A percentile compares a stretch with the other conserved stretches of the same genome.
phyloP scores from a whole-genome alignment of 2,329 filamentous ascomycete genomes.

The Alternaria triticimaculans region DNA sequence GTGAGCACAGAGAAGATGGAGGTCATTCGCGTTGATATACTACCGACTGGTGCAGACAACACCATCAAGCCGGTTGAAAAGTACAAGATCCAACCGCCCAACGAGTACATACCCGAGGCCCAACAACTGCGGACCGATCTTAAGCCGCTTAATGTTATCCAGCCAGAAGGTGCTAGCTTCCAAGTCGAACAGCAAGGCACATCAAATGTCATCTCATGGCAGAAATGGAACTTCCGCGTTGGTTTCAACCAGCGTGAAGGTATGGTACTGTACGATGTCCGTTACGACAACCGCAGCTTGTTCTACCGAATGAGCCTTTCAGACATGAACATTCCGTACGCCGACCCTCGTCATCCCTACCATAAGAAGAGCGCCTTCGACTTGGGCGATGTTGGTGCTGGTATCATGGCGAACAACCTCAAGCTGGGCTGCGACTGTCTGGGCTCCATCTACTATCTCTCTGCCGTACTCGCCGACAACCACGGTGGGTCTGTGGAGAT shows the following conservation, averaged over 20 bases:
- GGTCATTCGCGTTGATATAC: slow-evolving; percentile 71
- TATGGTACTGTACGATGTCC: slow-evolving; percentile 71
- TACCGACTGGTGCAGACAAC: slow-evolving; percentile 71
- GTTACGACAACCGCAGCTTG: slow-evolving; percentile 67
- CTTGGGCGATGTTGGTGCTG: slow-evolving; percentile 70
- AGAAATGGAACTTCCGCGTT: slow-evolving; percentile 74
- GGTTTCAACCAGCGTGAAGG: slow-evolving; percentile 74
- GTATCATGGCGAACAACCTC: slow-evolving; percentile 72
- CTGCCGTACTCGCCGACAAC: slow-evolving; percentile 63
- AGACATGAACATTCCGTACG: slow-evolving; percentile 70
- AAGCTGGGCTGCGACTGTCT: slow-evolving; percentile 74
- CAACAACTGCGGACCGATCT: slow-evolving; percentile 66
- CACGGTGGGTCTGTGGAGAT: slow-evolving; percentile 65
- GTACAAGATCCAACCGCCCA: slow-evolving; percentile 64
- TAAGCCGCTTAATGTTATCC: slow-evolving; percentile 69
- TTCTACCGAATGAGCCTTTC: slow-evolving; percentile 72
- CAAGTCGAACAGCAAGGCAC: slow-evolving; percentile 59
- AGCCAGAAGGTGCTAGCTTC: slow-evolving; percentile 71
- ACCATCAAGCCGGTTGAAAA: slow-evolving; percentile 62
- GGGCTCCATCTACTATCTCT: slow-evolving; percentile 72
- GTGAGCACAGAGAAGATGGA: slow-evolving; percentile 68
- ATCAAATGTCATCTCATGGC: slow-evolving; percentile 66
- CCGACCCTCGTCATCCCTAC: slow-evolving; percentile 70
- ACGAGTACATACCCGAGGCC: slow-evolving; percentile 71
- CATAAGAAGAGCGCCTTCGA: slow-evolving; percentile 73